Evolutionary conservation across 495 filamentous ascomycete species (phyloP), one percentile per base, ranked within the genome.

Genomic region (Amniculicola lignicola): DNA sequence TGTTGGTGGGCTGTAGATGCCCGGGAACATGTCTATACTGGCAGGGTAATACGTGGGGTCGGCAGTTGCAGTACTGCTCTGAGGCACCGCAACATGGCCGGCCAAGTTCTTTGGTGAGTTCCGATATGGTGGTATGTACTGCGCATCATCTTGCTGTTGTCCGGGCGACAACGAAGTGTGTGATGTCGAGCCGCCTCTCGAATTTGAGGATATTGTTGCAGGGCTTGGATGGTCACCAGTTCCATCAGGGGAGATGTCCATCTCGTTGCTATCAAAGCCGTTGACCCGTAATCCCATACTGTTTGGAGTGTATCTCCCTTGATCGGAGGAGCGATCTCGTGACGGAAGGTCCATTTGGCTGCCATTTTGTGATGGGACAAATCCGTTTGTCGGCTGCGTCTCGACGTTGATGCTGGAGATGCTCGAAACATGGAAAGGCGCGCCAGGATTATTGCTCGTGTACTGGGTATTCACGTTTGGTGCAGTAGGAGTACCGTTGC

Each of bases 81-180:
- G 50, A 1, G 54, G 44, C 1, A 63, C 45, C 22, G 61, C 45
- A 15, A 60, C 29, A 23, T 63, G 49, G 33, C 29, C 53, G 18
- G 15, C 15, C 14, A 50, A 15, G 29, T 19, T 21, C n/a, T 52
- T 57, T 14, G 60, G 54, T 16, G 54, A 62, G 16, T 47, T 22
- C 4, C 59, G 38, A 36, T 38, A 62, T 18, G 16, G 35, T 1
- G 44, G 24, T 15, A 23, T 35, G 15, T 9, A 6, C n/a, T 42
- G 49, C 5, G 23, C 21, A 22, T 63, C 60, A 22, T 54, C 28
- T 28, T 40, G 50, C 18, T 56, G 54, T 22, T 51, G 49, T 16
- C 45, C 47, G 4, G 60, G 55, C 2, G 59, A 56, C 56, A 53
- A 61, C 11, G 63, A 63, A 6, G 40, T 51, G 35, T 62, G 55